Evolutionary conservation across 2,329 filamentous ascomycete species (phyloP).

Genomic region (Botrytis porri): DNA sequence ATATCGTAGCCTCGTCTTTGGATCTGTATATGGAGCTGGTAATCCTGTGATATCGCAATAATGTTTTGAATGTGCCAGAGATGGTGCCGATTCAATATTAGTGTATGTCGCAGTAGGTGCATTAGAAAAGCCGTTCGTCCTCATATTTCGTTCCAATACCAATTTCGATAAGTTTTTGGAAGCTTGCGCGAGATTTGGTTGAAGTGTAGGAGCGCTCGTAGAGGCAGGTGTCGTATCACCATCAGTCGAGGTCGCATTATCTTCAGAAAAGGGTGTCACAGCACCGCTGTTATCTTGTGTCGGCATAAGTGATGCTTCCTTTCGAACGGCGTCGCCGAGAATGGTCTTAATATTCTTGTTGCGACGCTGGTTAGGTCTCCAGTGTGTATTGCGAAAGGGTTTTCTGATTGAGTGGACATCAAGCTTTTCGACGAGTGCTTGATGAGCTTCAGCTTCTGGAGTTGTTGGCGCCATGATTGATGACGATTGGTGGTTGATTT

Average conservation of each 20-base stretch:
- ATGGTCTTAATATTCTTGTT: conserved; percentile 99
- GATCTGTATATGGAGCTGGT: conserved; percentile 87
- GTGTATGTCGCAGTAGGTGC: conserved; percentile 80
- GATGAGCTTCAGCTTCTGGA: conserved; percentile 61
- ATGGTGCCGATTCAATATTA: conserved; percentile 93
- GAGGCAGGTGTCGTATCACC: conserved; percentile 44
- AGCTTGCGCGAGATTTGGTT: conserved; percentile 80
- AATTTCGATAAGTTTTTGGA: conserved; percentile 82
- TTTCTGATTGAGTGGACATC: conserved; percentile 86
- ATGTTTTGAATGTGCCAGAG: conserved; percentile 75
- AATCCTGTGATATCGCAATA: conserved; percentile 97
- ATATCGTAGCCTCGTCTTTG: conserved; percentile 90
- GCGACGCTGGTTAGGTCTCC: conserved; percentile 90
- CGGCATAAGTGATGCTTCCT: conserved; percentile 83
- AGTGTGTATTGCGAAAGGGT: conserved; percentile 83
- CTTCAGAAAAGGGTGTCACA: conserved; percentile 60
- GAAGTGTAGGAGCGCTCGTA: conserved; percentile 42
- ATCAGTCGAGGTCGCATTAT: conserved; percentile 53
- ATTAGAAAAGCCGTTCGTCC: conserved; percentile 42
- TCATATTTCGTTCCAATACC: conserved; percentile 78
- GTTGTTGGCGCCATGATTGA: conserved; percentile 34
- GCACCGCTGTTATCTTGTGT: conserved; percentile 79
- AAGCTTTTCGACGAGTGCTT: conserved; percentile 81
- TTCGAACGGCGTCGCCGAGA: conserved; percentile 80
- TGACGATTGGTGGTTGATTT: conserved; percentile 4